Percentiles rank a stretch among this genome's conserved stretches.
Evolutionary conservation across 192 early-diverging fungal genomes (phyloP).

Genomic region (Borealophlyctis nickersoniae): DNA sequence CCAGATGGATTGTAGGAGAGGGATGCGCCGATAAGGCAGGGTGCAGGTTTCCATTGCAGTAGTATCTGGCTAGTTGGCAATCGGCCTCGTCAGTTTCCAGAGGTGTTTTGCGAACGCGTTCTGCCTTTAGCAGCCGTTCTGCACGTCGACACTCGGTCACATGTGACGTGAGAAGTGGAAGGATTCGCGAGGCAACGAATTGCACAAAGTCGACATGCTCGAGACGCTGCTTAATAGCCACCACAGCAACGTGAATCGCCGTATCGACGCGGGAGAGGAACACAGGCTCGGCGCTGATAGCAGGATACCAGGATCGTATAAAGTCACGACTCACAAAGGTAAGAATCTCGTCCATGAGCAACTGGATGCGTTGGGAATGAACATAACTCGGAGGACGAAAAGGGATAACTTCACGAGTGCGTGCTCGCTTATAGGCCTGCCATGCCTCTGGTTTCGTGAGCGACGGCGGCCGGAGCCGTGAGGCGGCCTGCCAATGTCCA

Average conservation of each 20-base stretch:
- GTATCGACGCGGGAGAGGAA: conserved; percentile 51
- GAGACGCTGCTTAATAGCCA: conserved; percentile 37
- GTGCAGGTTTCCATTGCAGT: conserved; percentile 55
- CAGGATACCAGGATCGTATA: conserved; percentile 51
- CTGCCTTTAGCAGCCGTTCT: conserved; percentile 46
- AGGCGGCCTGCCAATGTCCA: not conserved
- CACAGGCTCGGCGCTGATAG: conserved; percentile 40
- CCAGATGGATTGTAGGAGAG: conserved; percentile 9
- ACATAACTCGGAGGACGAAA: not conserved
- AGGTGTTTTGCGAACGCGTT: conserved; percentile 12
- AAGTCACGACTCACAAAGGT: conserved; percentile 54
- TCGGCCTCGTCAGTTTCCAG: conserved; percentile 57
- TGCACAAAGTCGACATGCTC: conserved; percentile 59
- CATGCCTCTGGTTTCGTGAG: conserved; percentile 5
- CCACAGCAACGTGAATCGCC: conserved; percentile 39
- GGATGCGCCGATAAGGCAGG: conserved; percentile 39
- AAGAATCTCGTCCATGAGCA: conserved; percentile 46
- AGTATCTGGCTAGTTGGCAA: conserved; percentile 53
- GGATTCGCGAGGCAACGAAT: conserved; percentile 55
- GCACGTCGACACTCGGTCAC: conserved; percentile 61
- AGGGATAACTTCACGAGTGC: not conserved
- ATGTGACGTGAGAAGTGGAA: conserved; percentile 74
- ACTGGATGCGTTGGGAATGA: conserved; percentile 17
- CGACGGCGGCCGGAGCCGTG: not conserved
- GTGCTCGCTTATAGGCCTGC: not conserved